A percentile compares a stretch with the other conserved stretches of the same genome.
phyloP scores from a whole-genome alignment of 192 early-diverging fungal genomes.

The Backusella parvicylindrica region DNA sequence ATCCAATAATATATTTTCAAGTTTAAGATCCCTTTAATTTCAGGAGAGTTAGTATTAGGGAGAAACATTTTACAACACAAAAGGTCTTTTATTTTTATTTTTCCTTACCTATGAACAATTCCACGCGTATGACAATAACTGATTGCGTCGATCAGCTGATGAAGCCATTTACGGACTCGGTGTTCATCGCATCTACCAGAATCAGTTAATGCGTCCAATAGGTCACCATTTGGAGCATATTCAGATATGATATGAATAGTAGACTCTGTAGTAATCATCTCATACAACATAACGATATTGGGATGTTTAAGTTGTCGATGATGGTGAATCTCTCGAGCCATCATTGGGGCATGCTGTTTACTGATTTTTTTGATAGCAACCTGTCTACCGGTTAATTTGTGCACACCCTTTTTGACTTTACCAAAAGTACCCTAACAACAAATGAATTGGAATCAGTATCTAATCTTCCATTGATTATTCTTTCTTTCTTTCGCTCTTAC shows the following conservation, averaged over 20 bases:
- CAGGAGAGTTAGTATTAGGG: slow-evolving; percentile 8
- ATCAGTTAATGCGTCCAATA: slow-evolving; percentile 46
- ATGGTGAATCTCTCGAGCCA: slow-evolving; percentile 62
- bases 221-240: slow-evolving; percentile 70
- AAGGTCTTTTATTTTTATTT: not conserved
- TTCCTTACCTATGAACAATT: slow-evolving; percentile 47
- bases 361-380: slow-evolving; percentile 63
- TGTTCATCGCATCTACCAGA: slow-evolving; percentile 41
- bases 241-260: slow-evolving; percentile 81
- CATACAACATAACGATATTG: slow-evolving; percentile 75
- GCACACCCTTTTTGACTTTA: slow-evolving; percentile 61
- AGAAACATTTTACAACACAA: not conserved
- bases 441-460: not conserved
- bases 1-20: slow-evolving; percentile 60
- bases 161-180: slow-evolving; percentile 45
- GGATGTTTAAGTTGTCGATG: slow-evolving; percentile 71
- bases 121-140: slow-evolving; percentile 50
- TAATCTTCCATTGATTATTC: not conserved
- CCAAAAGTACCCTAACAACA: slow-evolving; percentile 51
- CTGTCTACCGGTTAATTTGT: slow-evolving; percentile 53
- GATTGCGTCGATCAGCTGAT: slow-evolving; percentile 46
- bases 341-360: slow-evolving; percentile 53
- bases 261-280: slow-evolving; percentile 68
- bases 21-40: slow-evolving; percentile 49
- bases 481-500: slow-evolving; percentile 13